phyloP scores from a whole-genome alignment of 306 rosid species.

The Cucumis hystrix region DNA sequence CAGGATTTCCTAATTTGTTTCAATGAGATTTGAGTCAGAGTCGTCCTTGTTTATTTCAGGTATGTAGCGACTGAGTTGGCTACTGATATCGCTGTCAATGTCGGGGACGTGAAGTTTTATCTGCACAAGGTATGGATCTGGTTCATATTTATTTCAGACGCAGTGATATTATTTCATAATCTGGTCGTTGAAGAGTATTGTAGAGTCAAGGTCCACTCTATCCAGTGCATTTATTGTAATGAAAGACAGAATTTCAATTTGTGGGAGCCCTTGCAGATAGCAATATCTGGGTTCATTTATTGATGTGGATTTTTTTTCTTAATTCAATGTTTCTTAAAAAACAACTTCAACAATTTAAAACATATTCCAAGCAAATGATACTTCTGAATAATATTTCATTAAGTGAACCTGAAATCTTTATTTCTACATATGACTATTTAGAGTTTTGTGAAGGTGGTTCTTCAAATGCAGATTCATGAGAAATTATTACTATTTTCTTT shows the following conservation, averaged over 20 bases:
- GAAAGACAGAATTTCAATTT: background rate
- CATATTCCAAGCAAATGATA: background rate
- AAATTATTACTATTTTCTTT: background rate
- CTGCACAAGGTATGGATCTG: slow-evolving; percentile 72
- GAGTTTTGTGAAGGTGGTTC: background rate
- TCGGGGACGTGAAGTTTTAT: slow-evolving; percentile 65
- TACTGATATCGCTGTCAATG: slow-evolving; percentile 52
- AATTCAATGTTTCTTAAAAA: background rate
- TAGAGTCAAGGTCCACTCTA: background rate
- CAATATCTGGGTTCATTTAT: background rate
- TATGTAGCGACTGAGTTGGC: slow-evolving; percentile 68
- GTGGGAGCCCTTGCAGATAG: background rate
- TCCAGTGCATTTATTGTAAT: background rate
- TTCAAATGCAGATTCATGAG: background rate
- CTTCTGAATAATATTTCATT: background rate
- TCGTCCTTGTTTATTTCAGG: slow-evolving; percentile 25
- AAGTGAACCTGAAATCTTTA: background rate
- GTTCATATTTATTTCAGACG: slow-evolving; percentile 2
- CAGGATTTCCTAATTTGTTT: background rate
- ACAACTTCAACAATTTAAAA: background rate
- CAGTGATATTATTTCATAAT: background rate
- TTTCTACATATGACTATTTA: background rate
- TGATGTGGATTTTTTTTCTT: background rate
- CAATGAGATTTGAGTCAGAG: slow-evolving; percentile 1
- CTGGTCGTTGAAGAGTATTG: background rate